Base-by-base conservation (phyloP, 2,329 filamentous ascomycete species). In the Exophiala sp. region DNA sequence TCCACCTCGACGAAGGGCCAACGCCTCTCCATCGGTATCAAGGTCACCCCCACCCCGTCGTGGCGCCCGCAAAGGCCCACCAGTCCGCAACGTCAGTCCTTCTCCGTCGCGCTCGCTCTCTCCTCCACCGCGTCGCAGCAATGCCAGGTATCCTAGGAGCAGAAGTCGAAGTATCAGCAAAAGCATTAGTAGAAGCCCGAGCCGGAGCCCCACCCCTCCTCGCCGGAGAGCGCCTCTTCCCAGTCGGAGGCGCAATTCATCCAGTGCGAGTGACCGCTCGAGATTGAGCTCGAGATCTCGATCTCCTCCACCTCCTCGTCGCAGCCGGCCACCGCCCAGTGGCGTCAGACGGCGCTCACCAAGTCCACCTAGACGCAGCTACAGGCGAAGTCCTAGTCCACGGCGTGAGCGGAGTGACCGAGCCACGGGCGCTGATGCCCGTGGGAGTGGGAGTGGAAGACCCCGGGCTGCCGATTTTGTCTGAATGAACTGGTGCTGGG, bases 401-500 rank as follows among this genome's bases (percentile, higher is more conserved):
- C 6, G 8, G 29, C 29, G 29, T n/a, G 7, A 13, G 6, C 7
- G 29, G 11, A 9, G n/a, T 3, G 29, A 32, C 29, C 6, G 11
- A n/a, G 11, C 29, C 11, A 13, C 6, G 29, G 29, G 7, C 11
- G 11, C 29, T 3, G 29, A n/a, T n/a, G n/a, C n/a, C n/a, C n/a
- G n/a, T n/a, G n/a, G n/a, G 3, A n/a, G 7, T 32, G 29, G 6
- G 7, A 32, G 29, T 11, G 27, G 34, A 8, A 47, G 54, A 23
- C 43, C 51, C 16, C 46, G 48, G 18, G 54, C 54, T 8, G 54
- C 50, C 9, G 54, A 57, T 38, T 57, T 57, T 30, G 48, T 43
- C n/a, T 52, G 40, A 48, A 38, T 27, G 13, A 21, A 13, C 6
- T 7, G n/a, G 18, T 16, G 18, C 11, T 22, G 4, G 34, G 22